Conservation (phyloP, 345 rosid genomes). For the Mallotus nudiflorus region DNA sequence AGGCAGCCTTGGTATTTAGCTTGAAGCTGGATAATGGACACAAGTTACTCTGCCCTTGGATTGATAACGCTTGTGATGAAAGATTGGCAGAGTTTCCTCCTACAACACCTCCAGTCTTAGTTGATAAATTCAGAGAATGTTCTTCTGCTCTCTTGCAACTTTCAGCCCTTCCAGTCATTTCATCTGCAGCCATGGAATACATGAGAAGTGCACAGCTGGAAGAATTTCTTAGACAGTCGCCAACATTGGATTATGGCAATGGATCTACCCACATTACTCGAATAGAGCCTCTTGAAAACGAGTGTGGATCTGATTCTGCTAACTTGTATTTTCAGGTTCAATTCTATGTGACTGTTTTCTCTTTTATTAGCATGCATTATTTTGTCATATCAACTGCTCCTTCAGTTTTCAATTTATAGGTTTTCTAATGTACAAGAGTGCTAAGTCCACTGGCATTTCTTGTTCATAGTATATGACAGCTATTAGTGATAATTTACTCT, state of each 20-base stretch:
- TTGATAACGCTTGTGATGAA: conserved; percentile 76
- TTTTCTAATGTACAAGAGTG: neutral
- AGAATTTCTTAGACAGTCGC: conserved; percentile 60
- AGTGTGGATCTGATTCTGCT: conserved; percentile 39
- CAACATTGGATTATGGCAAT: conserved; percentile 35
- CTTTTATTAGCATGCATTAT: neutral
- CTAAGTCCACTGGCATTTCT: neutral
- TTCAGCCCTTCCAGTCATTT: conserved; percentile 66
- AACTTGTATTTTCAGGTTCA: conserved; percentile 73
- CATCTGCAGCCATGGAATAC: conserved; percentile 64
- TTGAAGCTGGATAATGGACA: conserved; percentile 87
- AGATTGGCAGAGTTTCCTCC: conserved; percentile 88
- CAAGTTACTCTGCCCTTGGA: conserved; percentile 82
- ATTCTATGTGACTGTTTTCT: neutral
- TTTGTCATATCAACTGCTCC: neutral
- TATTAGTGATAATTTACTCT: conserved; percentile 12
- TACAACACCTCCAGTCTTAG: conserved; percentile 58
- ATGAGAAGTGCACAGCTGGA: conserved; percentile 66
- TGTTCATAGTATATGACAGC: neutral
- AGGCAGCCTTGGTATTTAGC: conserved; percentile 85
- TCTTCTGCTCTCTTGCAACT: conserved; percentile 56
- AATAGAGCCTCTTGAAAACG: conserved; percentile 39
- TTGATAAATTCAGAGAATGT: conserved; percentile 60
- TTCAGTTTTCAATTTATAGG: conserved; percentile 2
- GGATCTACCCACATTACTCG: conserved; percentile 29